Percentiles rank a stretch among this genome's conserved stretches.
Conservation (phyloP, 2,329 filamentous ascomycete genomes). For the Hypoxylon rubiginosum region DNA sequence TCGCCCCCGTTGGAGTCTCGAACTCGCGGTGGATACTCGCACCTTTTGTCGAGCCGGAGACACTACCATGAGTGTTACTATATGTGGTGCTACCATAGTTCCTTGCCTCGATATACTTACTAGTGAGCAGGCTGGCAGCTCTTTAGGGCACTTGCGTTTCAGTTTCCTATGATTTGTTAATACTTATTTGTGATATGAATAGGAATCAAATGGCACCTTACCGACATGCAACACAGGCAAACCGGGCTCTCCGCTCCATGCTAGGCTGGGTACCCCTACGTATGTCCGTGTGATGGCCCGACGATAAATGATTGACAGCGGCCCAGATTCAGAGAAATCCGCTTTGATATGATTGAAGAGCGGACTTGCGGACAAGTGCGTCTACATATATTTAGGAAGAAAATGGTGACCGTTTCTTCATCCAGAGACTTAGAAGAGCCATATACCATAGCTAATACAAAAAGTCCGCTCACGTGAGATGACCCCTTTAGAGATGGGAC, state of each 20-base stretch:
- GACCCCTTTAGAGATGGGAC: not conserved
- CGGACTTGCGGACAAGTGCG: constrained; percentile 4
- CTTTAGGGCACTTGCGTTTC: constrained; percentile 40
- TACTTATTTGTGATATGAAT: not conserved
- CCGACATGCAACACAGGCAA: constrained; percentile 36
- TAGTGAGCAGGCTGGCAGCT: constrained; percentile 43
- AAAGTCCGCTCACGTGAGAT: constrained; percentile 38
- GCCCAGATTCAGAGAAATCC: not conserved
- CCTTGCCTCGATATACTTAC: constrained; percentile 25
- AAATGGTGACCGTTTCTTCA: not conserved
- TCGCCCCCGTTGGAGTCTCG: not conserved
- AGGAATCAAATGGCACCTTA: constrained; percentile 7
- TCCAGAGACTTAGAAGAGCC: not conserved
- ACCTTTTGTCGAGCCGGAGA: constrained; percentile 43
- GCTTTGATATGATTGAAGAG: not conserved
- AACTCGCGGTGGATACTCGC: constrained; percentile 41
- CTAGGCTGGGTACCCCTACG: not conserved
- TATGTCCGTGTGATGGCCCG: not conserved
- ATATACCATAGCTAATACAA: not conserved
- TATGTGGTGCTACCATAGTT: not conserved
- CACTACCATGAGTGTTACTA: constrained; percentile 35
- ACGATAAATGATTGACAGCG: not conserved
- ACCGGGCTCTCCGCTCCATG: constrained; percentile 37
- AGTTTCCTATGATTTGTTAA: constrained; percentile 27
- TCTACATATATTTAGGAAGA: not conserved